Evolutionary conservation across 805 yeast genomes (phyloP), one percentile per base, ranked within the genome.

Genomic region (Lachancea mirantina): DNA sequence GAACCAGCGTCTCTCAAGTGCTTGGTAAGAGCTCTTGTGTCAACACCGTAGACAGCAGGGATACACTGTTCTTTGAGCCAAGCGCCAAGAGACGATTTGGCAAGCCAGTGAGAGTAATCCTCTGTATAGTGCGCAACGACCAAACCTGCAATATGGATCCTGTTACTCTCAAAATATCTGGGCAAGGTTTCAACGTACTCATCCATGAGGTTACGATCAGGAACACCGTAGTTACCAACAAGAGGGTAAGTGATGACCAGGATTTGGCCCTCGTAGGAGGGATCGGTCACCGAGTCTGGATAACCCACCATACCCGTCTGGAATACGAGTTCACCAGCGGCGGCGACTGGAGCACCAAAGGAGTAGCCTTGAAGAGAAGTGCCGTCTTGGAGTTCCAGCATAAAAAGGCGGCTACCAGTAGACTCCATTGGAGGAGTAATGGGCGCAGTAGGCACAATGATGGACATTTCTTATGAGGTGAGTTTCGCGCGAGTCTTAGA

Each of bases 261-360:
- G 55, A 92, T 89, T 66, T 92, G 98, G 43, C 98, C 98, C 57
- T 84, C 88, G 64, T 92, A 92, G 27, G 97, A 92, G 40, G 98
- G 98, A 64, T 92, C 98, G 24, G 98, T 87, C 61, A 92, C 76
- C 33, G 96, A 78, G 64, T 92, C 98, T 25, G 97, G 98, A 61
- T 92, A 92, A 42, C 98, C 98, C 49, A 92, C 97, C 96, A 92
- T 88, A 69, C 98, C 97, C 43, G 98, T 92, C 65, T 94, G 97
- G 76, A 92, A 92, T 40, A 92, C 98, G 51, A 94, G 76, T 67
- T 92, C 98, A 72, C 98, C 98, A 36, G 97, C 94, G 36, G 78
- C 76, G 16, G 95, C 61, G 40, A 70, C 75, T 42, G 79, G 79
- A 35, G 97, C 95, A 70, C 98, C 98, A 53, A 92, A 92, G 14